Conservation (phyloP, 1,284 basidiomycete species). For the Pseudozyma sp. region DNA sequence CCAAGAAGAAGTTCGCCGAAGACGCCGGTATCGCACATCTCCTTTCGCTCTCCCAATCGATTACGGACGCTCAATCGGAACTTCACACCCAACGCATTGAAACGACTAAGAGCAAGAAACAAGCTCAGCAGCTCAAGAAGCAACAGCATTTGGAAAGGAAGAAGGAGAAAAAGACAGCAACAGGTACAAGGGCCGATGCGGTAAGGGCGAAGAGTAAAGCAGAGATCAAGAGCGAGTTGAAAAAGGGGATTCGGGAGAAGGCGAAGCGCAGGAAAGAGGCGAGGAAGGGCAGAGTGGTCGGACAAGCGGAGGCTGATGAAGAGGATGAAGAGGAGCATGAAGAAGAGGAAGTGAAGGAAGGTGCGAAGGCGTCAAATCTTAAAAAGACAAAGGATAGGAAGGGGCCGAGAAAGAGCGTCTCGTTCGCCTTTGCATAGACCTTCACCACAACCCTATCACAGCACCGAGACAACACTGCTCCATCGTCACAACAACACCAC, state of each 20-base stretch:
- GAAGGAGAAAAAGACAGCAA: slow-evolving; percentile 5
- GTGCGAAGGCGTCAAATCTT: background rate
- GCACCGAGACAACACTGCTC: background rate
- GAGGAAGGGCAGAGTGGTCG: slow-evolving; percentile 4
- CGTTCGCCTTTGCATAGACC: slow-evolving; percentile 25
- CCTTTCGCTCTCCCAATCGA: slow-evolving; percentile 37
- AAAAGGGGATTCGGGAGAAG: slow-evolving; percentile 30
- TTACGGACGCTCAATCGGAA: slow-evolving; percentile 21
- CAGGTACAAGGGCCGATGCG: background rate
- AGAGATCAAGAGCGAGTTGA: slow-evolving; percentile 42
- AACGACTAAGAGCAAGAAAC: slow-evolving; percentile 14
- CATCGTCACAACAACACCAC: background rate
- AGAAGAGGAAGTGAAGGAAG: background rate
- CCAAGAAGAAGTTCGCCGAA: slow-evolving; percentile 37
- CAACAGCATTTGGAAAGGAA: slow-evolving; percentile 3
- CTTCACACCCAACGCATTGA: slow-evolving; percentile 14
- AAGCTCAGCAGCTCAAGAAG: slow-evolving; percentile 20
- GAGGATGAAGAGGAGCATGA: background rate
- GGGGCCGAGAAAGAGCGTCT: slow-evolving; percentile 34
- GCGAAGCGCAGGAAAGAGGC: slow-evolving; percentile 29
- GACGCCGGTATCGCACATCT: slow-evolving; percentile 34
- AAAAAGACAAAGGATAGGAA: slow-evolving; percentile 5
- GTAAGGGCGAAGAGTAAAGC: slow-evolving; percentile 29
- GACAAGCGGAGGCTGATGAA: background rate
- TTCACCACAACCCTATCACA: background rate